Conservation (phyloP, 208 protist species). For the Acanthamoeba castellanii region DNA sequence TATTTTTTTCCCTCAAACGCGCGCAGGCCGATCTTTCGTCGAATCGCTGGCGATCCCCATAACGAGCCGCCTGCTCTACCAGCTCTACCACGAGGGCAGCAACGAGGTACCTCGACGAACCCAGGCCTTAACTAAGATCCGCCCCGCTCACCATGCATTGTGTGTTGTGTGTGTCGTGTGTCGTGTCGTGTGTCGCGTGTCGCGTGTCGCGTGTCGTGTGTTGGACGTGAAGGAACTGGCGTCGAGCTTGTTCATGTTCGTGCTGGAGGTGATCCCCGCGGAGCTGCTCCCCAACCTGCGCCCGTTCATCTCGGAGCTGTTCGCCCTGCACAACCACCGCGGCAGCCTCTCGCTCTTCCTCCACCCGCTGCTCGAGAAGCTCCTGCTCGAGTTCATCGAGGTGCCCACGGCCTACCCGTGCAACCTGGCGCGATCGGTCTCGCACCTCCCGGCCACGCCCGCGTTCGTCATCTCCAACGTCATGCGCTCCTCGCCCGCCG, state of each 20-base stretch:
- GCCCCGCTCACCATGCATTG: neutral
- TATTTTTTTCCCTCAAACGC: neutral
- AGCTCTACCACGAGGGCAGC: conserved; percentile 41
- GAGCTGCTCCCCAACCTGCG: conserved; percentile 4
- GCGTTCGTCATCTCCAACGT: neutral
- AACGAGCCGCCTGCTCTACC: conserved; percentile 1
- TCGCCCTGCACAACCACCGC: conserved; percentile 1
- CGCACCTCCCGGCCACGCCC: neutral
- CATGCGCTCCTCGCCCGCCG: neutral
- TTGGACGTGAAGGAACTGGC: neutral
- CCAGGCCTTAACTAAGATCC: neutral
- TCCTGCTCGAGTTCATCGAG: neutral
- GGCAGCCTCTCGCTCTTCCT: conserved; percentile 17
- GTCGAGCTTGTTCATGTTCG: neutral
- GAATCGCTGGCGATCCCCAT: conserved; percentile 25
- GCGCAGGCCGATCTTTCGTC: neutral
- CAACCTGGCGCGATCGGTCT: neutral
- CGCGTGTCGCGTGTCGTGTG: neutral
- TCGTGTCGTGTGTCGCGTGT: too few species aligned
- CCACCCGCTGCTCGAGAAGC: conserved; percentile 31
- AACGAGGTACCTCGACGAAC: neutral
- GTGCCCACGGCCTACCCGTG: neutral
- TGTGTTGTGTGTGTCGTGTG: too few species aligned
- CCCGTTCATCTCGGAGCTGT: neutral
- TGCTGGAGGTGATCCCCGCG: neutral